Evolutionary conservation across 768 basidiomycete genomes (phyloP).

Genomic region (Kwoniella europaea): DNA sequence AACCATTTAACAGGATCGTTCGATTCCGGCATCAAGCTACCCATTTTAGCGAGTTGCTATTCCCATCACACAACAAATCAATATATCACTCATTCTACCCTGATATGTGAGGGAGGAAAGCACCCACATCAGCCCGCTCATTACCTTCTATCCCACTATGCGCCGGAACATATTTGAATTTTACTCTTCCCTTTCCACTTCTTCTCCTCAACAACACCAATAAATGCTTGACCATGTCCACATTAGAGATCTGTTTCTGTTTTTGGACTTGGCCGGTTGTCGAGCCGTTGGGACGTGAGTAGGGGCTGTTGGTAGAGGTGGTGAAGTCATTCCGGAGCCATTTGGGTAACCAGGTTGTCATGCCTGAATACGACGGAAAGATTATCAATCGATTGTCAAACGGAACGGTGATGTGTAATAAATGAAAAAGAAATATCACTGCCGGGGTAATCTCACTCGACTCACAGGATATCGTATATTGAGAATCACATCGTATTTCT

Average conservation of each 20-base stretch:
- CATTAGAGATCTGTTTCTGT: slow-evolving; percentile 72
- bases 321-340: slow-evolving; percentile 65
- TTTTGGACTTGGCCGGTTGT: background rate
- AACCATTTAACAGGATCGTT: slow-evolving; percentile 48
- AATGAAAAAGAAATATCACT: too few relatives aligned
- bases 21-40: slow-evolving; percentile 39
- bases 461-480: slow-evolving; percentile 79
- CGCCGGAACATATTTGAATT: slow-evolving; percentile 74
- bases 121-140: slow-evolving; percentile 75
- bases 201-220: slow-evolving; percentile 68
- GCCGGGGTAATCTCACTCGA: background rate
- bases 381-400: background rate
- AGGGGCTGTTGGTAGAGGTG: slow-evolving; percentile 4
- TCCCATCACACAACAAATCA: too few relatives aligned
- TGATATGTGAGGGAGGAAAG: background rate
- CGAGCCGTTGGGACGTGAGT: background rate
- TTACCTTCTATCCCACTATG: slow-evolving; percentile 81
- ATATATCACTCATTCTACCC: background rate
- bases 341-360: slow-evolving; percentile 69
- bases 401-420: too few relatives aligned
- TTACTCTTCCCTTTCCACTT: slow-evolving; percentile 60
- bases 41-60: slow-evolving; percentile 50
- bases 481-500: slow-evolving; percentile 82
- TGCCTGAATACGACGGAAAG: slow-evolving; percentile 61
- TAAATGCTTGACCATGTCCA: slow-evolving; percentile 72